Evolutionary conservation across 2,329 filamentous ascomycete species (phyloP), one percentile per base, ranked within the genome.

Genomic region (Calycina marina): DNA sequence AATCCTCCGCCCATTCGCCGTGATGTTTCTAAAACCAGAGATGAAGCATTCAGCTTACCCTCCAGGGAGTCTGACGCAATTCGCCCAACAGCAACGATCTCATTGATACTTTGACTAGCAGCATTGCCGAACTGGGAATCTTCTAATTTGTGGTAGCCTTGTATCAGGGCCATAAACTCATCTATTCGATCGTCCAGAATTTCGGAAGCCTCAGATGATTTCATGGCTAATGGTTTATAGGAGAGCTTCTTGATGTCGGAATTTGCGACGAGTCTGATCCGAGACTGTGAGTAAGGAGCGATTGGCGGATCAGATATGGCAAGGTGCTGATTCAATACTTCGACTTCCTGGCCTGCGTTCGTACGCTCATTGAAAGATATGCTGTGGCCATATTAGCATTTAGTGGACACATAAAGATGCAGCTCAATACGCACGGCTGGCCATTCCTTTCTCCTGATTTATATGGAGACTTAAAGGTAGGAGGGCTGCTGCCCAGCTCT

Each of bases 101-200:
- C 84, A 14, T 72, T 77, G 2, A 84, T 92, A 43, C 82, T 82
- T 54, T 92, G 80, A 33, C 69, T 74, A 14, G 83, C 81, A 9
- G 90, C 84, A 52, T 82, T 93, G 29, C 86, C 86, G 53, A 98
- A 92, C 0, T 72, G 78, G 12, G 71, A 69, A 37, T 90, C 77
- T 12, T 90, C 81, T 4, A 93, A 62, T 10, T 69, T 63, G 55
- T 93, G 72, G 42, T 85, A 65, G 35, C 77, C 70, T 56, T 82
- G 75, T 4, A 93, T 65, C 2, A 85, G 56, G n/a, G 63, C 60
- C 37, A 73, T 67, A 48, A 94, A 93, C 40, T 86, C 84, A 47
- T 96, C 85, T 60, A 98, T 94, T 46, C 85, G 70, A 56, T 96
- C 88, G 56, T 98, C 90, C 5, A 96, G 67, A 27, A 93, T 82